phyloP scores from a whole-genome alignment of 2,329 filamentous ascomycete species.

The Exophiala aquamarina region DNA sequence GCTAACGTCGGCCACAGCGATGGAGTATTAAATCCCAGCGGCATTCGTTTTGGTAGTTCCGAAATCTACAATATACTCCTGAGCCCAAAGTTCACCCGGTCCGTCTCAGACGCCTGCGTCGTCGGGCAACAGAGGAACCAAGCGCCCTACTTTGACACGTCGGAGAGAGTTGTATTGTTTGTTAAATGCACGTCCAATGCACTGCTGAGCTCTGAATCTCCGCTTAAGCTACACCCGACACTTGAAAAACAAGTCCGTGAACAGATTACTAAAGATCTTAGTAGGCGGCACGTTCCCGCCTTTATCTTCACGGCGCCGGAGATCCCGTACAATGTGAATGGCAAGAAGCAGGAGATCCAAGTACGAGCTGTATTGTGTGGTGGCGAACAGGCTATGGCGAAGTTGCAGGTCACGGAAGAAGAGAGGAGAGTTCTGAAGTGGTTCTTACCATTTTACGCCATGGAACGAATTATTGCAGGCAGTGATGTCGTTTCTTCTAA shows the following conservation, averaged over 20 bases:
- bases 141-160: slow-evolving; percentile 5
- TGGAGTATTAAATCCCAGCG: slow-evolving; percentile 66
- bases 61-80: slow-evolving; percentile 79
- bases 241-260: slow-evolving; percentile 61
- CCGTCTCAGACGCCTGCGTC: slow-evolving; percentile 5
- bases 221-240: slow-evolving; percentile 24
- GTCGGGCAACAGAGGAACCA: slow-evolving; percentile 12
- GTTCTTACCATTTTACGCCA: not conserved
- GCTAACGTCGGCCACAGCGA: slow-evolving; percentile 36
- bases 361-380: slow-evolving; percentile 6
- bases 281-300: slow-evolving; percentile 38
- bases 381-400: slow-evolving; percentile 5
- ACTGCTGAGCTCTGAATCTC: not conserved
- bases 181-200: slow-evolving; percentile 5
- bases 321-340: slow-evolving; percentile 19
- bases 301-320: slow-evolving; percentile 9
- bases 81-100: slow-evolving; percentile 1
- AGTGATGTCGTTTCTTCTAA: not conserved
- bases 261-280: slow-evolving; percentile 65
- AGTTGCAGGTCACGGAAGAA: slow-evolving; percentile 7
- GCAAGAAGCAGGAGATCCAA: slow-evolving; percentile 21
- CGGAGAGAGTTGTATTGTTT: slow-evolving; percentile 17
- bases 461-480: not conserved
- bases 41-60: slow-evolving; percentile 85
- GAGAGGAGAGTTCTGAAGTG: slow-evolving; percentile 7